A percentile compares a stretch with the other conserved stretches of the same genome.
phyloP scores from a whole-genome alignment of 805 yeast species.

The Candida bentonensis region DNA sequence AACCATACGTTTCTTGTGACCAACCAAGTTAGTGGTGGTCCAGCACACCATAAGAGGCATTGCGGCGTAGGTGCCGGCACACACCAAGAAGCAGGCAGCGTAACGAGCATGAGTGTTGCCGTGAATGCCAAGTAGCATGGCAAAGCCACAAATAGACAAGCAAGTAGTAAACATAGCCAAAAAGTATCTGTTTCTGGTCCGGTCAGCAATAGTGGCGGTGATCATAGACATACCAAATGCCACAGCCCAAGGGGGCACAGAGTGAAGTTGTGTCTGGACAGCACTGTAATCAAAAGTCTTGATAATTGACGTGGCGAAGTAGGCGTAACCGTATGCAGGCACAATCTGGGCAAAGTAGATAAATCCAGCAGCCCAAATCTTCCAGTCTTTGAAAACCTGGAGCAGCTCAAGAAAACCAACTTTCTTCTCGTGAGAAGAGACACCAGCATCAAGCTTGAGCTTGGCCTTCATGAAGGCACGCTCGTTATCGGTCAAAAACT shows the following conservation, averaged over 20 bases:
- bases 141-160: constrained; percentile 39
- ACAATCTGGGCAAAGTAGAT: constrained; percentile 52
- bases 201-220: constrained; percentile 52
- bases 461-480: constrained; percentile 43
- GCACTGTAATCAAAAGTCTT: constrained; percentile 49
- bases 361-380: constrained; percentile 42
- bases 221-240: constrained; percentile 57
- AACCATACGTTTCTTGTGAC: constrained; percentile 46
- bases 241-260: constrained; percentile 74
- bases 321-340: constrained; percentile 67
- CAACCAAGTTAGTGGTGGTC: constrained; percentile 47
- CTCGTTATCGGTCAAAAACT: constrained; percentile 39
- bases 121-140: constrained; percentile 35
- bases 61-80: constrained; percentile 43
- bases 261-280: constrained; percentile 61
- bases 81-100: constrained; percentile 49
- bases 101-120: constrained; percentile 32
- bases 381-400: constrained; percentile 43
- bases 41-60: constrained; percentile 64
- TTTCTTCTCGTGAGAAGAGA: constrained; percentile 36
- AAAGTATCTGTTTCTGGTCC: constrained; percentile 23
- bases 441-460: constrained; percentile 36
- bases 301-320: constrained; percentile 57
- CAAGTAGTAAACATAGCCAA: constrained; percentile 14
- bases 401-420: constrained; percentile 32